Evolutionary conservation across 169 alveolate genomes (phyloP).

Genomic region (Cryptosporidium andersoni): DNA sequence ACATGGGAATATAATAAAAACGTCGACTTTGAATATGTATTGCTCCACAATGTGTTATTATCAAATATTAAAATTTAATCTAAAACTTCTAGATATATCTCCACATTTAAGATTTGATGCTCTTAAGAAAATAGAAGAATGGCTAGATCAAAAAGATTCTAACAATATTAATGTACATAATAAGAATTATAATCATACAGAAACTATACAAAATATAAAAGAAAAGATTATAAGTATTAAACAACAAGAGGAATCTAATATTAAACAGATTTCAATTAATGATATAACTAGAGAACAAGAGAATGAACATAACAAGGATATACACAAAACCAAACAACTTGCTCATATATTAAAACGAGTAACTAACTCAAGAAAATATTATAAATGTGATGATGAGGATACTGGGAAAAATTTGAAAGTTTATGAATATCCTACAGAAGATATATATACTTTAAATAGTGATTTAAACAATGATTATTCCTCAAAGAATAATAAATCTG

Average conservation of each 20-base stretch:
- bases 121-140: constrained; percentile 4
- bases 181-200: background rate
- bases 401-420: background rate
- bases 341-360: too few species aligned
- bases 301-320: background rate
- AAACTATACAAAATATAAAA: background rate
- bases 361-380: background rate
- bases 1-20: constrained; percentile 33
- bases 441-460: background rate
- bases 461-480: background rate
- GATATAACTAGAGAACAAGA: background rate
- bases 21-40: constrained; percentile 28
- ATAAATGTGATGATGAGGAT: background rate
- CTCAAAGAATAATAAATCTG: constrained; percentile 5
- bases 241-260: background rate
- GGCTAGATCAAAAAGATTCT: constrained; percentile 15
- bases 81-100: constrained; percentile 12
- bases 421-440: background rate
- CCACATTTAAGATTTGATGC: constrained; percentile 52
- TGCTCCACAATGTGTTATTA: constrained; percentile 58
- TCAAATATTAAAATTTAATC: constrained; percentile 1
- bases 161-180: background rate
- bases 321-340: background rate
- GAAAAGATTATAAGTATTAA: background rate
- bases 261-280: constrained; percentile 1